These are phyloP conservation scores for Hymenoscyphus scutula DNA, from an alignment of 2,329 filamentous ascomycete genomes.

Conservation along the genomic window DNA sequence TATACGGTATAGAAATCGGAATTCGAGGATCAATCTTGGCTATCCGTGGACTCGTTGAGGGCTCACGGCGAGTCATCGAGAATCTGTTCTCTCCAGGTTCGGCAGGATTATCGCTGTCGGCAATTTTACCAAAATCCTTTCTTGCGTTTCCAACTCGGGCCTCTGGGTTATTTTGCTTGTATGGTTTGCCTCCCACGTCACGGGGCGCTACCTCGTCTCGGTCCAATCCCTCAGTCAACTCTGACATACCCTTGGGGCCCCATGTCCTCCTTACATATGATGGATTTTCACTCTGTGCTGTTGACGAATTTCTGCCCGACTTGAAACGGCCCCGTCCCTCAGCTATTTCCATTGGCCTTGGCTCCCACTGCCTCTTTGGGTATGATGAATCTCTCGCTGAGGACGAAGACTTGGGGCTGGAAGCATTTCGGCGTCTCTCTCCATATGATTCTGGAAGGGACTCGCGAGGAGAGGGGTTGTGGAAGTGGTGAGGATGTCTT, in stretches of 20 bases:
- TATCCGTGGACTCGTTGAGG: neutral
- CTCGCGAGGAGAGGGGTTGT: neutral
- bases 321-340: neutral
- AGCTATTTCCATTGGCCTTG: slow-evolving; percentile 7
- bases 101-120: neutral
- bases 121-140: no score
- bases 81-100: neutral
- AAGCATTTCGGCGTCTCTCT: neutral
- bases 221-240: neutral
- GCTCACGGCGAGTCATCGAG: neutral
- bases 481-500: slow-evolving; percentile 5
- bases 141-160: neutral
- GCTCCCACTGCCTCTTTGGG: neutral
- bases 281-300: neutral
- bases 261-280: neutral
- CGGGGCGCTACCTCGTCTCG: neutral
- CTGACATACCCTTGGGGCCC: neutral
- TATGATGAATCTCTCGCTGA: neutral
- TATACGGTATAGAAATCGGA: slow-evolving; percentile 57
- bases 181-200: neutral
- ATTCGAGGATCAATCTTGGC: slow-evolving; percentile 26
- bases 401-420: slow-evolving; percentile 8
- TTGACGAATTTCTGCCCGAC: neutral
- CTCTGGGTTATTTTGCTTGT: slow-evolving; percentile 1
- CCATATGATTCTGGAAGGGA: neutral